phyloP scores from a whole-genome alignment of 2,329 filamentous ascomycete species.

The Verticillium nonalfalfae region DNA sequence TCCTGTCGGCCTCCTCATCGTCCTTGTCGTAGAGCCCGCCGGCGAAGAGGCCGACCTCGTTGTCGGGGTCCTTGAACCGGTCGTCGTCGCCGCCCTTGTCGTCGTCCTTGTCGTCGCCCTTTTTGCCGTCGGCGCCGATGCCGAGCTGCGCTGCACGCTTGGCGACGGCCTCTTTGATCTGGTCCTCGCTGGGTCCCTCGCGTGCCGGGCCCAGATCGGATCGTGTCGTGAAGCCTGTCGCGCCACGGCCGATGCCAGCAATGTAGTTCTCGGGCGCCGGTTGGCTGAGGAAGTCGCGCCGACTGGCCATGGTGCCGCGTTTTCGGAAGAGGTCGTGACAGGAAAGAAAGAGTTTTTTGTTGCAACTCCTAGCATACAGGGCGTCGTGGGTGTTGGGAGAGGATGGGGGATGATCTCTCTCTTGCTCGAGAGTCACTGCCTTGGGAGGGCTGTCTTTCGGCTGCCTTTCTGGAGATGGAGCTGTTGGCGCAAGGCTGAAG shows the following conservation, averaged over 20 bases:
- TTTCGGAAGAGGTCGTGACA: no score
- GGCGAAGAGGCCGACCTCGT: conserved; percentile 92
- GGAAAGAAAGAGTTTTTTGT: no score
- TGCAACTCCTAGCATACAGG: no score
- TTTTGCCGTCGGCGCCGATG: conserved; percentile 58
- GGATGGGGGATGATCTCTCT: background rate
- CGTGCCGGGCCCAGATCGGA: conserved; percentile 93
- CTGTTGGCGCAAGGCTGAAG: conserved; percentile 10
- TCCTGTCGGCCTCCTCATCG: conserved; percentile 93
- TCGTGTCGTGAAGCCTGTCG: conserved; percentile 94
- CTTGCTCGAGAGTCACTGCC: background rate
- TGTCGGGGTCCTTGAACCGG: conserved; percentile 92
- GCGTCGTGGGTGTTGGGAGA: background rate
- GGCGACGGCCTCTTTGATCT: conserved; percentile 95
- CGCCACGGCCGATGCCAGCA: conserved; percentile 93
- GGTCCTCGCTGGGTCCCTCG: conserved; percentile 93
- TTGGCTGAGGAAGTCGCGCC: conserved; percentile 83
- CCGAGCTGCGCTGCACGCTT: conserved; percentile 87
- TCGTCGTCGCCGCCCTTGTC: conserved; percentile 72
- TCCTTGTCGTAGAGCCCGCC: conserved; percentile 95
- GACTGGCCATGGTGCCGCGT: conserved; percentile 49
- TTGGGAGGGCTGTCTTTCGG: background rate
- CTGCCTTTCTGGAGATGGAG: background rate
- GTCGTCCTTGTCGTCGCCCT: conserved; percentile 62
- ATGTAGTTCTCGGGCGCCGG: conserved; percentile 84